phyloP scores from a whole-genome alignment of 306 rosid species.

The Dryas alaskensis region DNA sequence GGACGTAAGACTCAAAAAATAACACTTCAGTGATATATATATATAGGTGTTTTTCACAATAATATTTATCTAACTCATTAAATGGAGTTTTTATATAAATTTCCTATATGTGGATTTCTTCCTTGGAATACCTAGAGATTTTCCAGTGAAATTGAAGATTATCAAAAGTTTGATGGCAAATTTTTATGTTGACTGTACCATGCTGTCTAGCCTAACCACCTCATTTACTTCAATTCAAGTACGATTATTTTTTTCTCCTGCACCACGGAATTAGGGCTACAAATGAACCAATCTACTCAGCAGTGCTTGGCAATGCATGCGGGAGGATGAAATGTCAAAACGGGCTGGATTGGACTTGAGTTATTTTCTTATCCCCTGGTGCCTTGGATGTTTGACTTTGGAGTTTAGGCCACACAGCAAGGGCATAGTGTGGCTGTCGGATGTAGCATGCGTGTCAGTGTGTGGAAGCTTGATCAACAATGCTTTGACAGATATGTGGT shows the following conservation, averaged over 20 bases:
- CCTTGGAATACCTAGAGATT: background rate
- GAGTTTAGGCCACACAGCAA: no score
- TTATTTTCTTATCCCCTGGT: no score
- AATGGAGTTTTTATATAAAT: background rate
- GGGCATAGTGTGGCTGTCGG: no score
- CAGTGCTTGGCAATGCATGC: no score
- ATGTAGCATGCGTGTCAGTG: no score
- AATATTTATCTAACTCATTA: background rate
- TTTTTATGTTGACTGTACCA: background rate
- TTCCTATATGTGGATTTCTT: background rate
- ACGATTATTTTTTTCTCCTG: background rate
- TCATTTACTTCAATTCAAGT: background rate
- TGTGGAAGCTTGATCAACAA: no score
- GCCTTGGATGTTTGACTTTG: no score
- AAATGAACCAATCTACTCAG: background rate
- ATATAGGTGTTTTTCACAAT: background rate
- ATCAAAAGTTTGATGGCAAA: background rate
- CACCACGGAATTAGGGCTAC: background rate
- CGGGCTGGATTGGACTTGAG: no score
- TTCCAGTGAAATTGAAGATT: conserved; percentile 3
- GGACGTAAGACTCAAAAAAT: background rate
- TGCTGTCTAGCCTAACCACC: background rate
- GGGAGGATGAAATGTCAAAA: no score
- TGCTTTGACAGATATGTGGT: no score
- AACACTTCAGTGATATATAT: background rate